Conservation (phyloP, 1,284 basidiomycete species). For the Hemileia vastatrix region DNA sequence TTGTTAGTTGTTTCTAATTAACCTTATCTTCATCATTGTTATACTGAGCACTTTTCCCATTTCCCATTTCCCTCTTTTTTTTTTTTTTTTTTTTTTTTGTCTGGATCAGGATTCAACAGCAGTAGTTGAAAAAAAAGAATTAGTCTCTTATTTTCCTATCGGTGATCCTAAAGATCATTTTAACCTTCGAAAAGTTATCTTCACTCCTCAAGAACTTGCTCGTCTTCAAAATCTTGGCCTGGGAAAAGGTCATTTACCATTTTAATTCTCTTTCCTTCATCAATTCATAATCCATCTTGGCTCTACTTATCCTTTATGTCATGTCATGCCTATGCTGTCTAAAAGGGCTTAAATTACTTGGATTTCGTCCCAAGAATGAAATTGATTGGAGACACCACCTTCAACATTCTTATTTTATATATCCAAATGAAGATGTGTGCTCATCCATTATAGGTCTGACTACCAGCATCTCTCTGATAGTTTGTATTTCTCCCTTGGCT, state of each 20-base stretch:
- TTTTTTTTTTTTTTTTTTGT: no score
- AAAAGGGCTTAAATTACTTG: slow-evolving; percentile 71
- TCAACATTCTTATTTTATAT: slow-evolving; percentile 82
- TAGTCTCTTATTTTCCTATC: slow-evolving; percentile 10
- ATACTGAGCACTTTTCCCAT: no score
- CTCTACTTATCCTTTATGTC: neutral
- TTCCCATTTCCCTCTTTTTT: no score
- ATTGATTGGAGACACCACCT: slow-evolving; percentile 77
- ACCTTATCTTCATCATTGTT: no score
- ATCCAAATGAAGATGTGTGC: slow-evolving; percentile 55
- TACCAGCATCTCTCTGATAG: neutral
- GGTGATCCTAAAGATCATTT: slow-evolving; percentile 3
- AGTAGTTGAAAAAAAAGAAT: slow-evolving; percentile 1
- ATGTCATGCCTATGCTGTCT: neutral
- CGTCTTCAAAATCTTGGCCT: slow-evolving; percentile 4
- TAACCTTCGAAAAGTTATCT: slow-evolving; percentile 7
- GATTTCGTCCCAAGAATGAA: slow-evolving; percentile 60
- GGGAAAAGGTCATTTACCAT: neutral
- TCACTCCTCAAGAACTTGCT: slow-evolving; percentile 5
- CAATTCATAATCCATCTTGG: no score
- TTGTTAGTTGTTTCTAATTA: no score
- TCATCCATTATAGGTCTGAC: neutral
- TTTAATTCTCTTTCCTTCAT: neutral
- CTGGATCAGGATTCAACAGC: slow-evolving; percentile 16
- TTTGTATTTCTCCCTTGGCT: neutral